Base-by-base conservation (phyloP, 169 alveolate genomes). In the Eimeria zaria region DNA sequence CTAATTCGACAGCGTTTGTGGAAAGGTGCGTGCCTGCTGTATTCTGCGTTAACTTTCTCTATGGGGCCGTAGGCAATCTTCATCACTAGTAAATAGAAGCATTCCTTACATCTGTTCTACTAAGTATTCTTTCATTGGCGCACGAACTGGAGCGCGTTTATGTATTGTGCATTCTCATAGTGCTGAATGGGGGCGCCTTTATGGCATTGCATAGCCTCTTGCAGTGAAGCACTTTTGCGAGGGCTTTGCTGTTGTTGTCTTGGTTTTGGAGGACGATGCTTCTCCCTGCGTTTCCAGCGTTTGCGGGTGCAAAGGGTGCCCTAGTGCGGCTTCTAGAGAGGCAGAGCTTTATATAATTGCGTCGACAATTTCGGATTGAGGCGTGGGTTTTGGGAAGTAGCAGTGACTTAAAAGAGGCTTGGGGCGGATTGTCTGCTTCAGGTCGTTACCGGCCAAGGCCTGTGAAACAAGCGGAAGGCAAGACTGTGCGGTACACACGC, bases 1-100 rank as follows among this genome's bases (percentile, higher is more conserved):
- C 97, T 98, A 60, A 98, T 98, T 27, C 92, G 99, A 62, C 98
- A 98, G 96, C 98, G 97, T 95, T 97, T 98, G 55, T 98, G 99
- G 99, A 98, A 92, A 44, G 96, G 96, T 91, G 62, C 20, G 88
- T 51, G 41, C 39, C 60, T 60, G 36, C 44, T 33, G 92, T 18
- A 76, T 53, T 8, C n/a, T 39, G 62, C 33, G 69, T 4, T 46
- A 20, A 27, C 8, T 22, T n/a, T 20, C 39, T 18, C 9, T 18
- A 18, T 60, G 69, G 69, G n/a, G 69, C 20, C 9, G 30, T 16
- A 24, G n/a, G 14, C 5, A 24, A 12, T 18, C 62, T 20, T 7
- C 16, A 18, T 1, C 20, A 39, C 60, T 11, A 44, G 83, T 33
- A 24, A 22, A 20, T 44, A n/a, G 83, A 44, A n/a, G 9, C 46